Evolutionary conservation across 1,284 basidiomycete species (phyloP), one percentile per base, ranked within the genome.

Genomic region (Farysia itapuensis): DNA sequence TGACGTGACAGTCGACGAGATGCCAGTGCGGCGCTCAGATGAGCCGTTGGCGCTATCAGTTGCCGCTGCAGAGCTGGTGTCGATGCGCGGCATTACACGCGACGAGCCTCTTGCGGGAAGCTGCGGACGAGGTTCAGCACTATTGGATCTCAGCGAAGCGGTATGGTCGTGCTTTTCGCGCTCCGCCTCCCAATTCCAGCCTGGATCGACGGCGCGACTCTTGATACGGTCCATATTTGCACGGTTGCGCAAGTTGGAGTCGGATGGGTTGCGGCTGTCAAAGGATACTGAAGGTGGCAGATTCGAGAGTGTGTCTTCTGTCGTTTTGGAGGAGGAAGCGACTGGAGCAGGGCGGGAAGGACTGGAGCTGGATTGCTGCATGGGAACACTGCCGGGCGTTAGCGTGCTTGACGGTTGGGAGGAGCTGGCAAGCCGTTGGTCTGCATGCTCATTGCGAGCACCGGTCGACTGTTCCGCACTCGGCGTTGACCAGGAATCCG

Each of bases 151-250:
- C 28, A 43, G 14, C 11, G 59, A 43, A 23, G 38, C 45, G 23
- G 21, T 26, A 14, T 39, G 18, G 28, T 63, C 59, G 39, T 57
- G 35, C 33, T 52, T 51, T 44, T 56, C 59, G 23, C 42, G 37
- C 33, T 63, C 59, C 42, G 43, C 44, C 18, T 63, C 59, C 59
- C 59, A 63, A 39, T 52, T 63, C 59, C 59, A 63, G 3, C 59
- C 59, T 31, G 59, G 59, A 45, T 63, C 59, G 21, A 63, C 59
- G 3, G 59, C 59, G 15, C 59, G 48, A 21, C 59, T 63, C 39
- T 63, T 63, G 38, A 63, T 63, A 9, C 59, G 28, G 15, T 63
- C 59, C 52, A 56, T 63, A 29, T 63, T 52, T 20, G 52, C 52
- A 32, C 59, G 59, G n/a, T 33, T 50, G 26, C 50, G 50, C 20